Evolutionary conservation across 768 basidiomycete species (phyloP).

Genomic region (Rhizopogon sp.): DNA sequence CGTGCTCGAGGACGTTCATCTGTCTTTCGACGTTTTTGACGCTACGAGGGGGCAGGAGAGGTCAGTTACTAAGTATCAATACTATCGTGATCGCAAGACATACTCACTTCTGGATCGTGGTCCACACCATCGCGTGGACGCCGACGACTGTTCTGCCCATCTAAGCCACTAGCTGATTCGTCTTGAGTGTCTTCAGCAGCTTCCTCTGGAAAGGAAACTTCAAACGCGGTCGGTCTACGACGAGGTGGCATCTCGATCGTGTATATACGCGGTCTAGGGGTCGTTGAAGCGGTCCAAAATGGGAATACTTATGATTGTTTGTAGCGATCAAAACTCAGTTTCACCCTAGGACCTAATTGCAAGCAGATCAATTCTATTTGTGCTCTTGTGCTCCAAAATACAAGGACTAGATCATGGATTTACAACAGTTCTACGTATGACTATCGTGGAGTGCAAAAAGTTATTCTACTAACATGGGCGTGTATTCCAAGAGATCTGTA

Average conservation of each 20-base stretch:
- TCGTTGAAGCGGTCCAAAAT: not conserved
- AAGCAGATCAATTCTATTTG: not conserved
- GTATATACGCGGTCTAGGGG: no score
- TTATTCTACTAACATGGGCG: not conserved
- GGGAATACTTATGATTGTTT: no score
- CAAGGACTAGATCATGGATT: not conserved
- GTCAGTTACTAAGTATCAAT: not conserved
- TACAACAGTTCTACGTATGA: not conserved
- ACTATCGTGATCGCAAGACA: not conserved
- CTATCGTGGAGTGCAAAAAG: not conserved
- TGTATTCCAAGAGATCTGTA: slow-evolving; percentile 11
- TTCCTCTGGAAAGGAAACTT: slow-evolving; percentile 49
- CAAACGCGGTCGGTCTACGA: slow-evolving; percentile 48
- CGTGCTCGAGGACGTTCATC: slow-evolving; percentile 14
- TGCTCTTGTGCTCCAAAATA: not conserved
- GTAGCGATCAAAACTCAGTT: no score
- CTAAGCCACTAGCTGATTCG: slow-evolving; percentile 18
- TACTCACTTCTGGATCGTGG: slow-evolving; percentile 13
- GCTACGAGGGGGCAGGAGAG: slow-evolving; percentile 5
- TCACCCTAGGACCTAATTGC: no score
- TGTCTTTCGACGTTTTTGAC: slow-evolving; percentile 22
- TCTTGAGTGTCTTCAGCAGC: slow-evolving; percentile 9
- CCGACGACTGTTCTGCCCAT: slow-evolving; percentile 22
- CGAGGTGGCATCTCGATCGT: slow-evolving; percentile 29
- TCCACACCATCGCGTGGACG: slow-evolving; percentile 13